These are phyloP conservation scores for Phlegmacium glaucopus DNA, from an alignment of 768 basidiomycete species.

Conservation along the genomic window DNA sequence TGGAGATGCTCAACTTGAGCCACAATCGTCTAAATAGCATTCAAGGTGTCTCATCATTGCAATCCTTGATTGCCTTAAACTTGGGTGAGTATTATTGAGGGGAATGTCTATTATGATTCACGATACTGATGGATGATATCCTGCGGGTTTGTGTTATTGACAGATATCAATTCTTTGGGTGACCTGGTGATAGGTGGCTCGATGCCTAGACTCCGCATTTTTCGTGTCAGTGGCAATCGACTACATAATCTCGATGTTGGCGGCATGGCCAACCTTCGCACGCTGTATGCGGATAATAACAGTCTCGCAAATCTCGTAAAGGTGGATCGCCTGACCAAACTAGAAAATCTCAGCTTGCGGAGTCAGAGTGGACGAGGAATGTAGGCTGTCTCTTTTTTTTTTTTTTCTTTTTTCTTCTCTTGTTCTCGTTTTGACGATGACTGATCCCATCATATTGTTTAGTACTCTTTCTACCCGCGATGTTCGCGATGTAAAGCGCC, in stretches of 20 bases:
- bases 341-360: slow-evolving; percentile 90
- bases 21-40: slow-evolving; percentile 65
- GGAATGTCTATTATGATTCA: neutral
- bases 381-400: slow-evolving; percentile 47
- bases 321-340: slow-evolving; percentile 55
- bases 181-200: slow-evolving; percentile 49
- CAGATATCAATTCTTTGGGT: slow-evolving; percentile 54
- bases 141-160: slow-evolving; percentile 42
- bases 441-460: slow-evolving; percentile 2
- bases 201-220: slow-evolving; percentile 74
- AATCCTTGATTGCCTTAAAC: slow-evolving; percentile 70
- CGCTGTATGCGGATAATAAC: slow-evolving; percentile 92
- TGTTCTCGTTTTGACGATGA: slow-evolving; percentile 13
- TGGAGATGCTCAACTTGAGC: slow-evolving; percentile 84
- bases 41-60: slow-evolving; percentile 55
- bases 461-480: slow-evolving; percentile 57
- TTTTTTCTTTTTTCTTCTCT: neutral
- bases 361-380: slow-evolving; percentile 77
- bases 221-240: slow-evolving; percentile 82
- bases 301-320: slow-evolving; percentile 47
- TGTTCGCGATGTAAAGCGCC: slow-evolving; percentile 86
- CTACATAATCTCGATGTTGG: slow-evolving; percentile 63
- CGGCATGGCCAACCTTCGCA: slow-evolving; percentile 69
- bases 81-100: slow-evolving; percentile 58
- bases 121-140: neutral